phyloP scores from a whole-genome alignment of 306 rosid species.

The Vigna reflexopilosa region DNA sequence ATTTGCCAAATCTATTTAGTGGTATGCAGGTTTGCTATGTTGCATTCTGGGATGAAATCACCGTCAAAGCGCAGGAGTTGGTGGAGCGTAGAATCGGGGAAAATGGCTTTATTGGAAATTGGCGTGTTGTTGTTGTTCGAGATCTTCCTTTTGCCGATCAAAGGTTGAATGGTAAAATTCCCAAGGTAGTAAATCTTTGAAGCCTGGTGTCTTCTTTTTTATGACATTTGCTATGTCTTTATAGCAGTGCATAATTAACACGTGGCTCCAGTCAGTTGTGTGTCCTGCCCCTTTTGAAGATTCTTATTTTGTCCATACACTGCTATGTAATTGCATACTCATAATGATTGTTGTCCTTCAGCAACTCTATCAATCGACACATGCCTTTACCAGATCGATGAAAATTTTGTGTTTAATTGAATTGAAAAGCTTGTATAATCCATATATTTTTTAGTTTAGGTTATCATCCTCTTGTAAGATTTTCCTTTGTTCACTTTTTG shows the following conservation, averaged over 20 bases:
- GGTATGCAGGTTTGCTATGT: constrained; percentile 88
- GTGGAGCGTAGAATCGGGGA: constrained; percentile 66
- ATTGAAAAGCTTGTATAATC: background rate
- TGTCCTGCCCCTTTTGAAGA: background rate
- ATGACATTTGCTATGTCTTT: constrained; percentile 10
- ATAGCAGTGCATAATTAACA: background rate
- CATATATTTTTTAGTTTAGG: background rate
- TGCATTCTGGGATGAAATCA: constrained; percentile 97
- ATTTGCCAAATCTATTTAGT: constrained; percentile 52
- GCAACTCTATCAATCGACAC: background rate
- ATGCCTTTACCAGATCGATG: background rate
- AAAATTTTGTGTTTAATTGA: background rate
- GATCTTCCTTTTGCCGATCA: constrained; percentile 94
- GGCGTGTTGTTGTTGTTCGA: constrained; percentile 83
- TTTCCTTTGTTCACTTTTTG: constrained; percentile 20
- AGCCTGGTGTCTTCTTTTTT: background rate
- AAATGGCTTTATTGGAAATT: constrained; percentile 77
- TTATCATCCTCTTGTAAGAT: background rate
- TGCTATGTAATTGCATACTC: background rate
- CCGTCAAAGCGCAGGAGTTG: constrained; percentile 71
- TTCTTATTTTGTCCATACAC: constrained; percentile 13
- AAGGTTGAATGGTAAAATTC: constrained; percentile 96
- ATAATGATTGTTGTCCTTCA: constrained; percentile 29
- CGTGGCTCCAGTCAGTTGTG: constrained; percentile 35
- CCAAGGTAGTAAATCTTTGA: constrained; percentile 63